phyloP scores from a whole-genome alignment of 1,284 basidiomycete species.

The Sphaerobolus stellatus region DNA sequence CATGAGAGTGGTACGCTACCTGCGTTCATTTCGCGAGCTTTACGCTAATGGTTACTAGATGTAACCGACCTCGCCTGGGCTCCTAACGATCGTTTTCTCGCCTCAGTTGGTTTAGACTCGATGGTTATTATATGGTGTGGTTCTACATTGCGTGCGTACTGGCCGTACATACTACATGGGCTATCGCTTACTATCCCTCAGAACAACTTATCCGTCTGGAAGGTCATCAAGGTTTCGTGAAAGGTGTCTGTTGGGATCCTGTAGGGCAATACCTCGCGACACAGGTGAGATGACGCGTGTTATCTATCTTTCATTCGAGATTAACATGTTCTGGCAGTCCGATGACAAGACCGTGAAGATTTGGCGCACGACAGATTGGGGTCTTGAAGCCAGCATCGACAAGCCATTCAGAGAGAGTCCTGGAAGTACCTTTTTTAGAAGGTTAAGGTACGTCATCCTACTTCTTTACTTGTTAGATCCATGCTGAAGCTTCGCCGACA shows the following conservation, averaged over 20 bases:
- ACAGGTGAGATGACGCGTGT: conserved; percentile 34
- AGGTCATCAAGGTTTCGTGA: conserved; percentile 94
- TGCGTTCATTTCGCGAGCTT: conserved; percentile 1
- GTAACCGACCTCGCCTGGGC: conserved; percentile 97
- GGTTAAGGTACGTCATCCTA: conserved; percentile 68
- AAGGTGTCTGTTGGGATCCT: conserved; percentile 98
- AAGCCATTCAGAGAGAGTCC: conserved; percentile 95
- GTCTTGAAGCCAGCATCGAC: conserved; percentile 76
- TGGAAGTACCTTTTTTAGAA: conserved; percentile 91
- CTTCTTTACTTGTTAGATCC: conserved; percentile 1
- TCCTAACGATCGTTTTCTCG: conserved; percentile 86
- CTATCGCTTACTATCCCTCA: conserved; percentile 26
- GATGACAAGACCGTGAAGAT: conserved; percentile 96
- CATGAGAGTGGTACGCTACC: conserved; percentile 79
- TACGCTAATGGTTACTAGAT: conserved; percentile 52
- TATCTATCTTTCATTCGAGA: not conserved
- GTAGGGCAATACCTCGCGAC: conserved; percentile 95
- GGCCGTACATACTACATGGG: not conserved
- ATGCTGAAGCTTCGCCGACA: conserved; percentile 31
- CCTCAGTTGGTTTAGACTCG: conserved; percentile 92
- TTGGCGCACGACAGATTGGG: conserved; percentile 95
- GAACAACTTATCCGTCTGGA: conserved; percentile 84
- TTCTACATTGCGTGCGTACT: conserved; percentile 68
- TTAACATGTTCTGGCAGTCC: conserved; percentile 50
- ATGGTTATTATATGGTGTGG: conserved; percentile 93